A percentile compares a stretch with the other conserved stretches of the same genome.
phyloP scores from a whole-genome alignment of 306 rosid species.

The barrel medic (Medicago truncatula) region MtrunA17r5.0-ANR NC_053042.1:40314501-40315000 shows the following conservation, averaged over 20 bases:
- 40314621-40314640: constrained; percentile 4
- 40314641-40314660: constrained; percentile 34
- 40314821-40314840: too few species aligned
- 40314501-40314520: constrained; percentile 5
- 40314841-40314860: too few species aligned
- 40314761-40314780: constrained; percentile 44
- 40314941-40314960: constrained; percentile 15
- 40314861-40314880: too few species aligned
- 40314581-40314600: constrained; percentile 37
- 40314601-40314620: constrained; percentile 34
- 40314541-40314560: constrained; percentile 19
- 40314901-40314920: constrained; percentile 19
- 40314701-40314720: constrained; percentile 14
- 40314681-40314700: constrained; percentile 8
- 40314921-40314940: constrained; percentile 34
- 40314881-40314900: too few species aligned
- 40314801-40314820: too few species aligned
- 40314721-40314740: constrained; percentile 35
- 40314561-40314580: background rate
- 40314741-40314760: constrained; percentile 34
- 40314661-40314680: constrained; percentile 20
- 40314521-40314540: constrained; percentile 40
- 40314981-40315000: background rate
- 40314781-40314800: background rate
- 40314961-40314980: background rate